Evolutionary conservation across 768 basidiomycete genomes (phyloP), one percentile per base, ranked within the genome.

Genomic region (Kockovaella imperatae): DNA sequence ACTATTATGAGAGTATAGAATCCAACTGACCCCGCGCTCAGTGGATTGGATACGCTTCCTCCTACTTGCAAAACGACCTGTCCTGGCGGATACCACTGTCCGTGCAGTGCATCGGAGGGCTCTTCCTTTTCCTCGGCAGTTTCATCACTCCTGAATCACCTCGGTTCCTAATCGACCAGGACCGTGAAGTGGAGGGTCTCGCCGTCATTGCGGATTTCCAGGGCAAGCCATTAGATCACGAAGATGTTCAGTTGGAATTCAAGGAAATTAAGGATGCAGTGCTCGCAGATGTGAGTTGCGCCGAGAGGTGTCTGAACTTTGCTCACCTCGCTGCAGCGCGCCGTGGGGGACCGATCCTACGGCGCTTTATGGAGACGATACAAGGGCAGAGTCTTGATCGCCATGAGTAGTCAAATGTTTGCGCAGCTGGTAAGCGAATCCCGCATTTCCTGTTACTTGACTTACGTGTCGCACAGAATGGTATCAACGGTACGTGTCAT

Each of bases 361-460:
- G 60, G 64, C 25, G 76, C 77, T 31, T 86, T 97, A 82, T 96
- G 90, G 88, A 80, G 71, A 58, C 78, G 79, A 59, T 95, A 96
- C 68, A 83, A 84, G 62, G 81, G 83, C 25, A 77, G 90, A 28
- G 89, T 97, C 10, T 68, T 95, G 54, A 79, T 96, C 38, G 91
- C 91, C 14, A 91, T 91, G 87, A 87, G 85, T 17, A 87, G 87
- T 47, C 91, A 95, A 69, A 86, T 87, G 34, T 93, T 95, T 72
- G 91, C 91, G 35, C 91, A 95, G 66, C 74, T 95, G 64, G 89
- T 88, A 54, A 52, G 86, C 76, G 4, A 21, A 59, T 48, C 6
- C 45, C 4, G 10, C 35, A 18, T 24, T 32, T 13, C 11, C 35
- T 21, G 44, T 30, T 30, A 2, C n/a, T 3, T 2, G 14, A 56